phyloP scores from a whole-genome alignment of 176 grass and related monocot species.

The Pharus latifolius region DNA sequence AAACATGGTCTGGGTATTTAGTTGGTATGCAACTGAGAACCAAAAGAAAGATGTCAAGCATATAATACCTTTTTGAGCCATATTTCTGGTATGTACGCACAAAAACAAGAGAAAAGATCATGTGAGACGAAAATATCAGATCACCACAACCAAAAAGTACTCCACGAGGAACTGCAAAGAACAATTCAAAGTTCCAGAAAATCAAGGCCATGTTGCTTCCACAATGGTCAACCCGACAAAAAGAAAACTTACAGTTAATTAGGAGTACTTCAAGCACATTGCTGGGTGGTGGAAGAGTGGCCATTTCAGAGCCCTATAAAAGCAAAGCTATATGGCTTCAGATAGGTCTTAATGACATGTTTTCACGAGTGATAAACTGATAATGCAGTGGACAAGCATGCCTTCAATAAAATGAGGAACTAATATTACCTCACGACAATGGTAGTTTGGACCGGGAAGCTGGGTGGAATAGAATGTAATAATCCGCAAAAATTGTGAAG shows the following conservation, averaged over 20 bases:
- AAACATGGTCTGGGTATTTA: not conserved
- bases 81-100: slow-evolving; percentile 90
- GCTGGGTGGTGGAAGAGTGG: slow-evolving; percentile 58
- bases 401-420: not conserved
- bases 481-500: slow-evolving; percentile 73
- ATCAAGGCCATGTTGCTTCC: not conserved
- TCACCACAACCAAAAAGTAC: slow-evolving; percentile 88
- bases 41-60: no score
- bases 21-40: not conserved
- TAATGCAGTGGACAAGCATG: not conserved
- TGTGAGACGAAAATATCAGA: slow-evolving; percentile 97
- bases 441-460: slow-evolving; percentile 97
- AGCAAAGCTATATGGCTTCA: not conserved
- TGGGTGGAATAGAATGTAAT: slow-evolving; percentile 95
- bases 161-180: slow-evolving; percentile 83
- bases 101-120: slow-evolving; percentile 98
- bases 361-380: not conserved
- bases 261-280: slow-evolving; percentile 74
- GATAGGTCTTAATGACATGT: not conserved
- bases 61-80: slow-evolving; percentile 77
- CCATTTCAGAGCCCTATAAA: slow-evolving; percentile 69
- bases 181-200: slow-evolving; percentile 3
- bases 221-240: not conserved
- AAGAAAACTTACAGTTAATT: slow-evolving; percentile 67
- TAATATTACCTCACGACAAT: slow-evolving; percentile 73